These are phyloP conservation scores for Daldinia eschscholtzii DNA, from an alignment of 2,329 filamentous ascomycete species.

Conservation along the genomic window DNA sequence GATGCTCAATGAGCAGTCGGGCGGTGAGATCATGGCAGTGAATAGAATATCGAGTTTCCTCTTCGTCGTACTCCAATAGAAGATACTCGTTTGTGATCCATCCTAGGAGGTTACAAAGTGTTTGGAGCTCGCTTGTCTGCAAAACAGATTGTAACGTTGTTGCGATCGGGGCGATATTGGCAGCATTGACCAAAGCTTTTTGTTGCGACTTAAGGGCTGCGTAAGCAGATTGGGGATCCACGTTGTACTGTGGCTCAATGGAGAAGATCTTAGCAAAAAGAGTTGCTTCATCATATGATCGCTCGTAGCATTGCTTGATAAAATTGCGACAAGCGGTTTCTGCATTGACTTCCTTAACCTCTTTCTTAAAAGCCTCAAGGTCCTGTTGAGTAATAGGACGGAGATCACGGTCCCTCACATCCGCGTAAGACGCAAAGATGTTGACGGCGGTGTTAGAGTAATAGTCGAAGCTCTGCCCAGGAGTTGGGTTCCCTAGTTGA, in stretches of 20 bases:
- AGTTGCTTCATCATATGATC: constrained; percentile 66
- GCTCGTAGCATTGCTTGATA: constrained; percentile 71
- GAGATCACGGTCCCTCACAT: constrained; percentile 66
- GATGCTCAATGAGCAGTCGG: constrained; percentile 66
- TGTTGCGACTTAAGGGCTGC: constrained; percentile 63
- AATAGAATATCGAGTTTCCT: constrained; percentile 63
- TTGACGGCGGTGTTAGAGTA: constrained; percentile 67
- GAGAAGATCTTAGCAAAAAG: constrained; percentile 69
- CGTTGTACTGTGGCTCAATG: constrained; percentile 66
- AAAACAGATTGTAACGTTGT: constrained; percentile 63
- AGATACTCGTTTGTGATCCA: constrained; percentile 72
- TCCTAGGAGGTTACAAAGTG: constrained; percentile 67
- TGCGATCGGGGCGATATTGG: constrained; percentile 66
- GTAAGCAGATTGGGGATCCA: constrained; percentile 64
- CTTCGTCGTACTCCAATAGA: constrained; percentile 67
- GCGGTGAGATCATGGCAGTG: constrained; percentile 70
- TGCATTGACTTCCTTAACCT: constrained; percentile 62
- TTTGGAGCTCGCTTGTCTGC: constrained; percentile 61
- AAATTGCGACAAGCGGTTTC: constrained; percentile 70
- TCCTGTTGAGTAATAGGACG: constrained; percentile 67
- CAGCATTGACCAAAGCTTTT: constrained; percentile 65
- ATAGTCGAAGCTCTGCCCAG: constrained; percentile 62
- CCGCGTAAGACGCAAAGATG: constrained; percentile 67
- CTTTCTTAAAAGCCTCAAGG: constrained; percentile 66
- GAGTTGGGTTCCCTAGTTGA: constrained; percentile 61